Percentiles rank a stretch among this genome's conserved stretches.
Conservation (phyloP, 169 alveolate species). For the Plasmodium berghei region DNA sequence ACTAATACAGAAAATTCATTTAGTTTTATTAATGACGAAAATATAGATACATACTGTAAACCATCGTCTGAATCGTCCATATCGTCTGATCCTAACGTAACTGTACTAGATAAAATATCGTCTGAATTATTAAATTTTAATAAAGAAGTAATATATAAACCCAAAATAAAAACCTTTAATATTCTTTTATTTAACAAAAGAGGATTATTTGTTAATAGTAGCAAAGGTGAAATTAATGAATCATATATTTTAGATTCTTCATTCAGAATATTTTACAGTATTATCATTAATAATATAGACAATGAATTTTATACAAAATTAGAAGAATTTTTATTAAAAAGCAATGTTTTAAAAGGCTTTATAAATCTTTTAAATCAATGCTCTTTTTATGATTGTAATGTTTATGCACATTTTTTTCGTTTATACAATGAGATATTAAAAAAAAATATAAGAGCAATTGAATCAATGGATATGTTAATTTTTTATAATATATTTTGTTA, state of each 20-base stretch:
- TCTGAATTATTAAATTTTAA: slow-evolving; percentile 34
- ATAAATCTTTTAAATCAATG: slow-evolving; percentile 48
- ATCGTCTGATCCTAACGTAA: slow-evolving; percentile 28
- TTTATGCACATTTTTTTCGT: slow-evolving; percentile 72
- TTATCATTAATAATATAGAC: slow-evolving; percentile 42
- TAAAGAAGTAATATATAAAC: slow-evolving; percentile 47
- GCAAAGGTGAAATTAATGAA: slow-evolving; percentile 57
- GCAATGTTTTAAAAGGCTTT: slow-evolving; percentile 30
- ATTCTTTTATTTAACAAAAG: slow-evolving; percentile 51
- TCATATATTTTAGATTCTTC: slow-evolving; percentile 33
- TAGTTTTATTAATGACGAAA: neutral
- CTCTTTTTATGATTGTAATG: slow-evolving; percentile 73
- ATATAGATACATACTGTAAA: too few species aligned
- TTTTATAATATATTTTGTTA: slow-evolving; percentile 69
- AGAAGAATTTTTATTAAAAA: slow-evolving; percentile 34
- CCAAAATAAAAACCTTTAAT: slow-evolving; percentile 11
- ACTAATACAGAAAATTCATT: neutral
- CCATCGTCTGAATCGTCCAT: slow-evolving; percentile 14
- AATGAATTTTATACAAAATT: slow-evolving; percentile 39
- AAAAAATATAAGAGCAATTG: slow-evolving; percentile 48
- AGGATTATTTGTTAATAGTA: slow-evolving; percentile 59
- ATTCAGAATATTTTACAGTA: slow-evolving; percentile 52
- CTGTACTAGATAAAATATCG: slow-evolving; percentile 42
- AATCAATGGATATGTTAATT: slow-evolving; percentile 73
- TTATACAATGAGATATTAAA: slow-evolving; percentile 66